Evolutionary conservation across 2,329 filamentous ascomycete species (phyloP).

Genomic region (Huntiella bhutanensis): DNA sequence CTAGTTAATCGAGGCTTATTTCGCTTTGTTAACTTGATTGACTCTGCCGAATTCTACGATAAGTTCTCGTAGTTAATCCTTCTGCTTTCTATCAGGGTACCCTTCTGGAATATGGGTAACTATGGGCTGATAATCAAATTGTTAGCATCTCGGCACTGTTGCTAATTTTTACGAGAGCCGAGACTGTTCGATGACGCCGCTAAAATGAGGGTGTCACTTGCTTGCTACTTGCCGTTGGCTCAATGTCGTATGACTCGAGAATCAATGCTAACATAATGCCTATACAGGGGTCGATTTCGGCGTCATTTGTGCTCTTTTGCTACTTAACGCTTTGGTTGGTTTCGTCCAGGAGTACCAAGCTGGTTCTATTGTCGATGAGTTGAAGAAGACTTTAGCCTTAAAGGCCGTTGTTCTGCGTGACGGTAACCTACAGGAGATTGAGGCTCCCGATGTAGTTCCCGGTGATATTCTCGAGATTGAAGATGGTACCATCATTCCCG

Average conservation of each 20-base stretch:
- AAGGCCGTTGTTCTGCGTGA: slow-evolving; percentile 79
- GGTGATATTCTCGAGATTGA: slow-evolving; percentile 81
- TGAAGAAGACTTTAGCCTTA: slow-evolving; percentile 78
- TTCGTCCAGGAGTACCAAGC: slow-evolving; percentile 84
- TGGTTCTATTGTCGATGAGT: slow-evolving; percentile 72
- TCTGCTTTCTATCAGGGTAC: neutral
- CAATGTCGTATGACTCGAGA: too few relatives aligned
- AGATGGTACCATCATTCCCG: slow-evolving; percentile 75
- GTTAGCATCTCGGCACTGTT: too few relatives aligned
- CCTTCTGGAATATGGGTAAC: neutral
- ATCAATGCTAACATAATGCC: slow-evolving; percentile 2
- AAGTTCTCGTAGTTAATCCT: too few relatives aligned
- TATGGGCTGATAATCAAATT: too few relatives aligned
- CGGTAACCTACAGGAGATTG: slow-evolving; percentile 54
- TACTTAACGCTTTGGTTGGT: slow-evolving; percentile 72
- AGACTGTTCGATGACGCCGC: neutral
- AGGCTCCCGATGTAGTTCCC: slow-evolving; percentile 68
- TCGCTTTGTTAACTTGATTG: too few relatives aligned
- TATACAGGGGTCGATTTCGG: slow-evolving; percentile 61
- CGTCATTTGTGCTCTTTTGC: slow-evolving; percentile 66
- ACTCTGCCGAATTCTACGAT: too few relatives aligned
- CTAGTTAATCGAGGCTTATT: too few relatives aligned
- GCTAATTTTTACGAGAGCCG: too few relatives aligned
- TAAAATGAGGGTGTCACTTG: neutral
- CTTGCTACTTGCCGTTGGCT: too few relatives aligned